Evolutionary conservation across 2,329 filamentous ascomycete species (phyloP), one percentile per base, ranked within the genome.

Genomic region (Periconia sp.): DNA sequence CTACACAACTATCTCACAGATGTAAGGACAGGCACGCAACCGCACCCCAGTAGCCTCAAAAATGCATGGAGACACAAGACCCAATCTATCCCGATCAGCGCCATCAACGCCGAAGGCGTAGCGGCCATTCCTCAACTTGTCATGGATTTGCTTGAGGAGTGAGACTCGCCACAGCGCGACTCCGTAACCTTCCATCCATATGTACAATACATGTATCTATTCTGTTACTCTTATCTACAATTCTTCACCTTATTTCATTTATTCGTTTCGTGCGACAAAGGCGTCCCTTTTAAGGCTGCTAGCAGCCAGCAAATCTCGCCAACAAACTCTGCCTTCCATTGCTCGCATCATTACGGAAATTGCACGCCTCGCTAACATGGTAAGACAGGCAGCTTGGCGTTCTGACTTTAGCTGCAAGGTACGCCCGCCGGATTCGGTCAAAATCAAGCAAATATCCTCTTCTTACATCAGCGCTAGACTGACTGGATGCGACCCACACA

Each of bases 51-150:
- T 61, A 84, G 70, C n/a, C 75, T 68, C 73, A 81, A 74, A 75
- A 86, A 79, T 82, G 90, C 78, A 6, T 87, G 84, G 84, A 81
- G 73, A 55, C 74, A 76, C 45, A 76, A 75, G 19, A 55, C 85
- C 31, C 79, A 83, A 19, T 89, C 85, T 18, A 86, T 97, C 55
- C 94, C 94, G 0, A 86, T 97, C 45, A 96, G 92, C 71, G 94
- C 93, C 45, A 95, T 97, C 57, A 84, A 88, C 53, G 90, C 89
- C 6, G 87, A 97, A 70, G 92, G 93, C 2, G 87, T 96, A 9
- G 85, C 91, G 49, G 79, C 82, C 43, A 85, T 94, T 52, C 82
- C 90, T 18, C 85, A 90, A 63, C 85, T 89, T 79, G 88, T 87
- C 2, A 82, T 92, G 47, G 84, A 85, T 15, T 70, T 93, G 52